These are phyloP conservation scores for Colletotrichum lupini DNA, from an alignment of 2,329 filamentous ascomycete species.

Conservation along the genomic window DNA sequence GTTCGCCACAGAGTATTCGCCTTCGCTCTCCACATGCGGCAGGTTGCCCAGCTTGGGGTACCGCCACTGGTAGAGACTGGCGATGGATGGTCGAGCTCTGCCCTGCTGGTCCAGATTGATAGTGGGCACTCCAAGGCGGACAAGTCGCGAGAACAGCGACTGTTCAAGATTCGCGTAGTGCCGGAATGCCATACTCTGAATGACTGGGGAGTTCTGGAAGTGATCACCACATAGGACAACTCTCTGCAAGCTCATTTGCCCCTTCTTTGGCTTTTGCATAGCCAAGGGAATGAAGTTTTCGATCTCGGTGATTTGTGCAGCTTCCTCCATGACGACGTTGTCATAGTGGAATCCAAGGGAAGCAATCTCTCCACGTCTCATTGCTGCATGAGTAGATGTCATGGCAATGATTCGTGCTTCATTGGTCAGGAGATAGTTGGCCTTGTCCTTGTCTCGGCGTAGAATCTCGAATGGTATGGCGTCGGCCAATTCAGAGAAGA, in stretches of 20 bases:
- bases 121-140: slow-evolving; percentile 91
- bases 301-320: slow-evolving; percentile 96
- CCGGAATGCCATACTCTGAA: slow-evolving; percentile 93
- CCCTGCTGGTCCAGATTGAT: slow-evolving; percentile 94
- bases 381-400: slow-evolving; percentile 98
- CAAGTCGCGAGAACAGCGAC: slow-evolving; percentile 90
- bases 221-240: slow-evolving; percentile 96
- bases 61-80: slow-evolving; percentile 92
- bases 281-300: slow-evolving; percentile 96
- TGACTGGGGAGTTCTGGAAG: slow-evolving; percentile 94
- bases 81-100: slow-evolving; percentile 86
- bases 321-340: slow-evolving; percentile 98
- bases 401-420: slow-evolving; percentile 98
- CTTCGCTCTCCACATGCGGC: slow-evolving; percentile 73
- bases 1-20: slow-evolving; percentile 85
- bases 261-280: slow-evolving; percentile 83
- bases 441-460: slow-evolving; percentile 87
- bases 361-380: slow-evolving; percentile 90
- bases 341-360: slow-evolving; percentile 96
- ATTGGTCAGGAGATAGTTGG: slow-evolving; percentile 93
- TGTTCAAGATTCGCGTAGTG: slow-evolving; percentile 97
- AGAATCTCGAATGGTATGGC: slow-evolving; percentile 96
- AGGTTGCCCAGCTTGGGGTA: slow-evolving; percentile 86
- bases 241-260: slow-evolving; percentile 81
- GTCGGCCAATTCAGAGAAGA: slow-evolving; percentile 93